Conservation (phyloP, 129 eudicot genomes). For the Gnaphalium uliginosum region DNA sequence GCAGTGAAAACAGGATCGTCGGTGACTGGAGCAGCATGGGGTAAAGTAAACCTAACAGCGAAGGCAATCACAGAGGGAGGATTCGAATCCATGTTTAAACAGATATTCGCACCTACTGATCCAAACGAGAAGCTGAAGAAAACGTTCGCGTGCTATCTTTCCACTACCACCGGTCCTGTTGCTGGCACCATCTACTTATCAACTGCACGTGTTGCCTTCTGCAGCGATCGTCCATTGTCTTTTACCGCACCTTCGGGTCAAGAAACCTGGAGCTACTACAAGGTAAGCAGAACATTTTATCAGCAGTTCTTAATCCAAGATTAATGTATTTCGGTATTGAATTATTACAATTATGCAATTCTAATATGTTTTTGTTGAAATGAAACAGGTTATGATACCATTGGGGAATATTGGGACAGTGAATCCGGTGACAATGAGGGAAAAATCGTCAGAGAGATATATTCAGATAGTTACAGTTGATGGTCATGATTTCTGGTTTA, state of each 20-base stretch:
- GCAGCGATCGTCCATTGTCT: constrained; percentile 82
- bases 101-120: constrained; percentile 51
- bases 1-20: constrained; percentile 85
- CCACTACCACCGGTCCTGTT: constrained; percentile 88
- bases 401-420: constrained; percentile 56
- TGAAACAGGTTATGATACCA: constrained; percentile 57
- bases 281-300: constrained; percentile 33
- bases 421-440: constrained; percentile 69
- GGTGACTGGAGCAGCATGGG: constrained; percentile 90
- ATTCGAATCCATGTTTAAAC: constrained; percentile 63
- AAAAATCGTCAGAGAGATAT: constrained; percentile 56
- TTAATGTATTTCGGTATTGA: too few relatives aligned
- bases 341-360: too few relatives aligned
- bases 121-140: constrained; percentile 68
- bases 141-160: constrained; percentile 83
- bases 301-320: too few relatives aligned
- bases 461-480: constrained; percentile 65
- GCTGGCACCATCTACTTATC: constrained; percentile 82
- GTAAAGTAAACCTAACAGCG: constrained; percentile 62
- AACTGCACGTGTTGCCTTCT: constrained; percentile 62
- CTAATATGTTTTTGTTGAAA: not conserved
- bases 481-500: constrained; percentile 91
- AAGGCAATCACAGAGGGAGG: constrained; percentile 83
- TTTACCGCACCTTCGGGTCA: constrained; percentile 76
- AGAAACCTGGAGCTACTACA: constrained; percentile 80